phyloP scores from a whole-genome alignment of 768 basidiomycete genomes.

The Leucosporidium scottii region DNA sequence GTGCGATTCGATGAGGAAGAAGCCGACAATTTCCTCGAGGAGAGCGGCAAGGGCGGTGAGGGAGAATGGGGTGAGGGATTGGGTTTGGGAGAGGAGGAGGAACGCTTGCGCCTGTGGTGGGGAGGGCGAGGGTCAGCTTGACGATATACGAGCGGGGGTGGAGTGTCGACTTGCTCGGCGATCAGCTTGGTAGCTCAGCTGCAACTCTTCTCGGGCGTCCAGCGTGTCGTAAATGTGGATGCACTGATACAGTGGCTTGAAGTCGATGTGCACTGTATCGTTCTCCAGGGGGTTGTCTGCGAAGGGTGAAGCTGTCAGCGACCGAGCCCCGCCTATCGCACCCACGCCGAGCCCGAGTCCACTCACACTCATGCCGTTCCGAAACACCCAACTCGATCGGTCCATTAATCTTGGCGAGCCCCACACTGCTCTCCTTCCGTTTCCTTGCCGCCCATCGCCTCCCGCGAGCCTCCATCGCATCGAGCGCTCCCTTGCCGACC shows the following conservation, averaged over 20 bases:
- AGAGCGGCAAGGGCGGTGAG: slow-evolving; percentile 57
- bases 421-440: slow-evolving; percentile 67
- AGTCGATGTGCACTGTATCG: slow-evolving; percentile 79
- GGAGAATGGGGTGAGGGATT: slow-evolving; percentile 41
- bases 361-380: slow-evolving; percentile 89
- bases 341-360: too few species aligned
- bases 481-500: slow-evolving; percentile 78
- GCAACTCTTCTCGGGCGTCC: slow-evolving; percentile 81
- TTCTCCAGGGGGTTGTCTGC: slow-evolving; percentile 87
- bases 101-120: slow-evolving; percentile 80
- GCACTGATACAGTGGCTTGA: slow-evolving; percentile 89
- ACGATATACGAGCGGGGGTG: not conserved
- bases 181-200: slow-evolving; percentile 91
- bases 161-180: slow-evolving; percentile 58
- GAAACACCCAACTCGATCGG: slow-evolving; percentile 77
- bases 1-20: slow-evolving; percentile 92
- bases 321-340: too few species aligned
- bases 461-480: slow-evolving; percentile 76
- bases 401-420: slow-evolving; percentile 60
- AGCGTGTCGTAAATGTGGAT: slow-evolving; percentile 93
- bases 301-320: not conserved
- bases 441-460: slow-evolving; percentile 72
- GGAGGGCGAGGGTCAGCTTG: not conserved
- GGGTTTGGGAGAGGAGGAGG: slow-evolving; percentile 63
- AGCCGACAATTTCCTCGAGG: slow-evolving; percentile 89